Evolutionary conservation across 2,329 filamentous ascomycete species (phyloP).

Genomic region (Coniochaeta sp.): DNA sequence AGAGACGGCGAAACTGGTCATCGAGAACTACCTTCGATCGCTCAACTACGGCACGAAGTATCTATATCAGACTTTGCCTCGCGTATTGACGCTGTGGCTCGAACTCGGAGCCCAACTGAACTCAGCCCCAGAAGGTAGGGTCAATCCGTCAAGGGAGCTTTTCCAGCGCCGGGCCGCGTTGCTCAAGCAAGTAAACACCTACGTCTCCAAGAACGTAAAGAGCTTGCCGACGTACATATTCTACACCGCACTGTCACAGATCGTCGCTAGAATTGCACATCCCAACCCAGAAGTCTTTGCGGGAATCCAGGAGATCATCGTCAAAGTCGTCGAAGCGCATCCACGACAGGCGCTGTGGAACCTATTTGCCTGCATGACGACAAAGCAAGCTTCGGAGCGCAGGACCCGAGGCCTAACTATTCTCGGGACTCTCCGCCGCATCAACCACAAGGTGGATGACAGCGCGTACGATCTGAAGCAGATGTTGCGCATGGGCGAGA

Average conservation of each 20-base stretch:
- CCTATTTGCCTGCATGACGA: constrained; percentile 78
- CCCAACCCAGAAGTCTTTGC: constrained; percentile 71
- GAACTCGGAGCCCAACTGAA: constrained; percentile 76
- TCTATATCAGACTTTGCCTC: constrained; percentile 87
- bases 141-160: constrained; percentile 39
- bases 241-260: constrained; percentile 79
- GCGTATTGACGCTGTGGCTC: constrained; percentile 88
- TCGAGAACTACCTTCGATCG: constrained; percentile 88
- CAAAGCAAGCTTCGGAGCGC: constrained; percentile 62
- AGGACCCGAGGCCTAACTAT: constrained; percentile 44
- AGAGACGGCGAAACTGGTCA: constrained; percentile 78
- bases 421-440: constrained; percentile 38
- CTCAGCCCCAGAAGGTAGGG: constrained; percentile 49
- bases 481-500: constrained; percentile 72
- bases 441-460: constrained; percentile 43
- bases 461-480: constrained; percentile 54
- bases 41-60: constrained; percentile 89
- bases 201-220: constrained; percentile 71
- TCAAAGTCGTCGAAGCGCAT: constrained; percentile 78
- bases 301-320: constrained; percentile 69
- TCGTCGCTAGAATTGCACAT: constrained; percentile 93
- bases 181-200: constrained; percentile 61
- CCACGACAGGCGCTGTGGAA: constrained; percentile 91
- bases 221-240: constrained; percentile 70
- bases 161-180: constrained; percentile 52